Evolutionary conservation across 2,329 filamentous ascomycete genomes (phyloP), one percentile per base, ranked within the genome.

Genomic region (Pseudodiploospora longispora): DNA sequence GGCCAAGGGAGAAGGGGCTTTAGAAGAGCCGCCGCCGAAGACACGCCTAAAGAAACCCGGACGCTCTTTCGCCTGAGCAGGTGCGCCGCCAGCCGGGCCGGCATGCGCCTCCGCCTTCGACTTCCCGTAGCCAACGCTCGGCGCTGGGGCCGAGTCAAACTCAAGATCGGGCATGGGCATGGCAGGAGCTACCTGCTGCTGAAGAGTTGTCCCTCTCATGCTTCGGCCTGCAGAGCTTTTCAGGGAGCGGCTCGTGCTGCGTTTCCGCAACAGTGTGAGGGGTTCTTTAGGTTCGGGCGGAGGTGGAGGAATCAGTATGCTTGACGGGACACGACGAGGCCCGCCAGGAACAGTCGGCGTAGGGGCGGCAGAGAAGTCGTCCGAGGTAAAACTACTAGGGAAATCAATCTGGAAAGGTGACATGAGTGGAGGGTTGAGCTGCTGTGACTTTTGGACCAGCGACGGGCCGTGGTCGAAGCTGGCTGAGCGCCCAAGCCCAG

Each of bases 31-130:
- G 37, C 72, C 65, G 34, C 85, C 87, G 69, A 97, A 97, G 34
- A 97, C 86, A 50, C 91, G 81, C 55, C 88, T 82, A 70, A 97
- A 97, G 70, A 98, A 97, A 19, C 93, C 90, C 6, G 79, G 86
- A 46, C 82, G 80, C 57, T 87, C 83, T 59, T 85, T 87, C 42
- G 71, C 60, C 45, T 64, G 65, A 55, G 69, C 52, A 63, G 68
- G 50, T 58, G 68, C 50, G 58, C 68, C 48, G 60, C 62, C 48
- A 60, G 62, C 43, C 31, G 69, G 37, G 12, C 35, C 33, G 35
- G 39, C 68, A 36, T 75, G 73, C 50, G 74, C 66, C 48, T 66
- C 64, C 47, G 66, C 59, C 55, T 79, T 80, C 33, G 71, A 60
- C 60, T 80, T 80, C 50, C 74, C 74, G 53, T 80, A 81, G 38